phyloP scores from a whole-genome alignment of 495 filamentous ascomycete species.

The Entonaema liquescens region DNA sequence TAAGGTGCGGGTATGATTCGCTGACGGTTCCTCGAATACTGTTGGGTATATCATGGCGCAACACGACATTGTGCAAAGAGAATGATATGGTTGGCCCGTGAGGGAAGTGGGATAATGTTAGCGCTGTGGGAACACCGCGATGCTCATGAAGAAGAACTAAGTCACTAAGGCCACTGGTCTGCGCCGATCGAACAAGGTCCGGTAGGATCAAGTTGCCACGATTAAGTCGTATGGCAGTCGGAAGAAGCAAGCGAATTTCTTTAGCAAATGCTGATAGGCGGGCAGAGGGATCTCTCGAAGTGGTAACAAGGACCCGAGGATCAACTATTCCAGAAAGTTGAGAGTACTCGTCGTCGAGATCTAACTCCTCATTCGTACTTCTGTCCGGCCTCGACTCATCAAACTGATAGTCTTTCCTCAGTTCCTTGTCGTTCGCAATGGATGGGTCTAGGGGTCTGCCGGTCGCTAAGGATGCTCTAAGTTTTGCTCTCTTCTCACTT shows the following conservation, averaged over 20 bases:
- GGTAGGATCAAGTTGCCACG: slow-evolving; percentile 88
- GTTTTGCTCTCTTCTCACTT: slow-evolving; percentile 84
- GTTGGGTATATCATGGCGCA: slow-evolving; percentile 92
- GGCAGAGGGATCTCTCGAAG: slow-evolving; percentile 85
- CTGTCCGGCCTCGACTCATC: slow-evolving; percentile 78
- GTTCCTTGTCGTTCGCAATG: slow-evolving; percentile 86
- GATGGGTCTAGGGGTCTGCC: slow-evolving; percentile 83
- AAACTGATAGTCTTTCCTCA: slow-evolving; percentile 91
- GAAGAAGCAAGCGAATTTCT: slow-evolving; percentile 89
- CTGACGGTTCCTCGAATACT: slow-evolving; percentile 87
- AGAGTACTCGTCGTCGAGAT: slow-evolving; percentile 96
- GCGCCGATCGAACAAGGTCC: slow-evolving; percentile 82
- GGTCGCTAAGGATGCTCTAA: slow-evolving; percentile 83
- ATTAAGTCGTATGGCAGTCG: slow-evolving; percentile 89
- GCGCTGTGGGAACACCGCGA: slow-evolving; percentile 82
- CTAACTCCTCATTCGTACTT: slow-evolving; percentile 68
- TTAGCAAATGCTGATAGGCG: slow-evolving; percentile 91
- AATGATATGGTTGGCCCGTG: slow-evolving; percentile 93
- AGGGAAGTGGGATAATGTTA: slow-evolving; percentile 86
- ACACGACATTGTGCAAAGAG: slow-evolving; percentile 91
- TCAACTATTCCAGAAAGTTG: slow-evolving; percentile 85
- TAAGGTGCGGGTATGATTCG: slow-evolving; percentile 92
- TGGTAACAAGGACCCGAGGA: slow-evolving; percentile 82
- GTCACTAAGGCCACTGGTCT: slow-evolving; percentile 80
- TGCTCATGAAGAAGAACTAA: slow-evolving; percentile 92